Evolutionary conservation across 805 yeast genomes (phyloP).

Genomic region (Nakazawaea peltata): DNA sequence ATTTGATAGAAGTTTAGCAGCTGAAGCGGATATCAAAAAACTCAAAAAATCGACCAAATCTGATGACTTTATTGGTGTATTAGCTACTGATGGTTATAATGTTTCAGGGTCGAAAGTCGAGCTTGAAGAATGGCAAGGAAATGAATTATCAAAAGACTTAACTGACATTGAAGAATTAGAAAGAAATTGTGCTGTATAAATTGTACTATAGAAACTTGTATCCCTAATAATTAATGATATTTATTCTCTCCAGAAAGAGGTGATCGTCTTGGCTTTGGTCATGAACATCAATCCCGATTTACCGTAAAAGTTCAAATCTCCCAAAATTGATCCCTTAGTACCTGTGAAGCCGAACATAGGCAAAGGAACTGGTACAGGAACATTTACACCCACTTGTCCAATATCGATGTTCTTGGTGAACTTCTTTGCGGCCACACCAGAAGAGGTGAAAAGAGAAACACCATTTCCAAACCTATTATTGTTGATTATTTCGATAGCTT

Average conservation of each 20-base stretch:
- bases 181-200: neutral
- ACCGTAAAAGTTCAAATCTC: slow-evolving; percentile 75
- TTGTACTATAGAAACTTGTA: too few species aligned
- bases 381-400: slow-evolving; percentile 74
- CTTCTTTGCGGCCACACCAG: slow-evolving; percentile 64
- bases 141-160: neutral
- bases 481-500: slow-evolving; percentile 60
- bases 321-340: slow-evolving; percentile 65
- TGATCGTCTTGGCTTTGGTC: slow-evolving; percentile 71
- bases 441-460: slow-evolving; percentile 58
- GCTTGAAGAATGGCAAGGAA: neutral
- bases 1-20: neutral
- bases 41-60: neutral
- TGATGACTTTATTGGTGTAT: neutral
- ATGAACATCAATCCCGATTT: slow-evolving; percentile 63
- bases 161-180: neutral
- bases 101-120: neutral
- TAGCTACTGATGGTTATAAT: neutral
- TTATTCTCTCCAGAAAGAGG: slow-evolving; percentile 48
- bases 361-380: slow-evolving; percentile 74
- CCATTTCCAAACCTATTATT: slow-evolving; percentile 59
- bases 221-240: too few species aligned
- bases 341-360: slow-evolving; percentile 82
- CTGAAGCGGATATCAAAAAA: neutral
- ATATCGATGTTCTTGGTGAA: slow-evolving; percentile 61